Percentiles rank a stretch among this genome's conserved stretches.
Evolutionary conservation across 148 eudicot species (phyloP).

Genomic region (Chenopodium album): DNA sequence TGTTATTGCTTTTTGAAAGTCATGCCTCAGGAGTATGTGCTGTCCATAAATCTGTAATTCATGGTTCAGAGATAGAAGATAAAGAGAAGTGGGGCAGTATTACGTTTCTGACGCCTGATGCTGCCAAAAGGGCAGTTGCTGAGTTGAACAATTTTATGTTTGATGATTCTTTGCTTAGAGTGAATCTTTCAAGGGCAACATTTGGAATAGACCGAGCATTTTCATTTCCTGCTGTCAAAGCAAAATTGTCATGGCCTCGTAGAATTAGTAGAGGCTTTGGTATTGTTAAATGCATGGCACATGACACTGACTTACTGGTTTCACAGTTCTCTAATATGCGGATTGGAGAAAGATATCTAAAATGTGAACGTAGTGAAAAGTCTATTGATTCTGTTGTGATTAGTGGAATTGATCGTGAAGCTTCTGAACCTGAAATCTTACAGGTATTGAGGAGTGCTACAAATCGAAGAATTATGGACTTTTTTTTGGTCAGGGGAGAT

Average conservation of each 20-base stretch:
- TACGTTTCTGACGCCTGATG: slow-evolving; percentile 76
- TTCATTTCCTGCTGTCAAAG: slow-evolving; percentile 65
- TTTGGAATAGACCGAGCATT: slow-evolving; percentile 50
- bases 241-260: slow-evolving; percentile 91
- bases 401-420: slow-evolving; percentile 53
- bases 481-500: slow-evolving; percentile 60
- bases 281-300: slow-evolving; percentile 51
- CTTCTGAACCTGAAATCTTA: slow-evolving; percentile 62
- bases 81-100: slow-evolving; percentile 76
- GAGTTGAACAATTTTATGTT: slow-evolving; percentile 43
- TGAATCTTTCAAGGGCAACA: slow-evolving; percentile 48
- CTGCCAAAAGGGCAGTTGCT: slow-evolving; percentile 62
- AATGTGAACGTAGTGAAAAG: slow-evolving; percentile 44
- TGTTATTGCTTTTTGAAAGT: slow-evolving; percentile 53
- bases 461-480: slow-evolving; percentile 45
- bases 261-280: slow-evolving; percentile 69
- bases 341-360: slow-evolving; percentile 49
- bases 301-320: slow-evolving; percentile 48
- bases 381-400: slow-evolving; percentile 45
- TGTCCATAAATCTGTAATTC: slow-evolving; percentile 45
- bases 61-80: slow-evolving; percentile 46
- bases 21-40: slow-evolving; percentile 56
- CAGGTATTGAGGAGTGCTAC: slow-evolving; percentile 55
- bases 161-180: slow-evolving; percentile 44
- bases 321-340: slow-evolving; percentile 47